A percentile compares a stretch with the other conserved stretches of the same genome.
Evolutionary conservation across 2,329 filamentous ascomycete species (phyloP).

Genomic region (Pseudocercospora ulei): DNA sequence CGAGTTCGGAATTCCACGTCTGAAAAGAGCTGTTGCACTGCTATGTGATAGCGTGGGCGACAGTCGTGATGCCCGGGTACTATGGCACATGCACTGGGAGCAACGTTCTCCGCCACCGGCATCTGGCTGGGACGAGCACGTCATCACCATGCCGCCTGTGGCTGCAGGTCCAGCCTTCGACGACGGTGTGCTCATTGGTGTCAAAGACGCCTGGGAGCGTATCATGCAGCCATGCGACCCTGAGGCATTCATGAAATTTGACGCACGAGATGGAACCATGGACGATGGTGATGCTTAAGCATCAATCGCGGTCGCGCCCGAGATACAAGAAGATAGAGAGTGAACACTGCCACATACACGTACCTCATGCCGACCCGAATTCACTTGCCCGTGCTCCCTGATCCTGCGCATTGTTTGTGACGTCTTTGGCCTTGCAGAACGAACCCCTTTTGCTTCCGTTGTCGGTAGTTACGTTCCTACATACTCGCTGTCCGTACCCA

Average conservation of each 20-base stretch:
- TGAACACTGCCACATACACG: no score
- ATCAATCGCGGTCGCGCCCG: no score
- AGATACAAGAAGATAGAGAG: no score
- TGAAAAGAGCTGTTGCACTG: slow-evolving; percentile 37
- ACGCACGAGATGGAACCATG: slow-evolving; percentile 42
- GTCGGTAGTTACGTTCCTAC: no score
- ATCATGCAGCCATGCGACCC: slow-evolving; percentile 46
- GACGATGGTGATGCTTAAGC: slow-evolving; percentile 19
- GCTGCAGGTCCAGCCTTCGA: slow-evolving; percentile 62
- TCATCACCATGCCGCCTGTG: slow-evolving; percentile 43
- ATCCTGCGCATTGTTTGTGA: no score
- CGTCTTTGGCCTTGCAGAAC: no score
- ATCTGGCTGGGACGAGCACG: slow-evolving; percentile 25
- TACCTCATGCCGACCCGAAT: no score
- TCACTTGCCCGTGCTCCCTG: no score
- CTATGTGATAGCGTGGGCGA: slow-evolving; percentile 38
- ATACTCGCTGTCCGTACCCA: no score
- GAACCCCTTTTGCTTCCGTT: no score
- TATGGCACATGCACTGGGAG: slow-evolving; percentile 49
- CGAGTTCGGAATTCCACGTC: slow-evolving; percentile 31
- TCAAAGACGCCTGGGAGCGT: slow-evolving; percentile 60
- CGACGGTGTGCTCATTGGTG: slow-evolving; percentile 57
- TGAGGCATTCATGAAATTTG: slow-evolving; percentile 65
- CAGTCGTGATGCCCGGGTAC: slow-evolving; percentile 34
- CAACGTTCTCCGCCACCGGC: slow-evolving; percentile 35